Conservation (phyloP, 2,329 filamentous ascomycete species). For the Aspergillus eucalypticola region DNA sequence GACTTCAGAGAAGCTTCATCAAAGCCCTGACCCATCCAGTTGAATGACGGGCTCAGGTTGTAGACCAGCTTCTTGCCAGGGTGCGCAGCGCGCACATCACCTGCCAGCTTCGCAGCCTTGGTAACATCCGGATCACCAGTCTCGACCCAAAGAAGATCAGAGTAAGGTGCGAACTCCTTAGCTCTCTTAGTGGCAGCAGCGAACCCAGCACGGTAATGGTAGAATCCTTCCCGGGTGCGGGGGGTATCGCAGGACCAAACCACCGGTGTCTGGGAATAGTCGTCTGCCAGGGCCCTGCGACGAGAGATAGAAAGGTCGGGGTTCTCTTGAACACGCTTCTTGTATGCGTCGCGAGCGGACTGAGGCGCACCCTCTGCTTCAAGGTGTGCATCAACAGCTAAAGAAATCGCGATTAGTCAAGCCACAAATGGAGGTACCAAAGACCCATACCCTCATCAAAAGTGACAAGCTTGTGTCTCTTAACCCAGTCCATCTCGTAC, state of each 20-base stretch:
- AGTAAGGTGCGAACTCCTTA: constrained; percentile 85
- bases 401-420: neutral
- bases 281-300: constrained; percentile 70
- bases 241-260: constrained; percentile 90
- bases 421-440: neutral
- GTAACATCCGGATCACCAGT: constrained; percentile 84
- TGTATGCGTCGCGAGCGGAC: constrained; percentile 67
- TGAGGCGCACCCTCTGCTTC: constrained; percentile 64
- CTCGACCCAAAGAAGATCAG: constrained; percentile 96
- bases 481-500: constrained; percentile 87
- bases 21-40: constrained; percentile 97
- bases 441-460: constrained; percentile 71
- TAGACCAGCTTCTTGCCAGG: constrained; percentile 91
- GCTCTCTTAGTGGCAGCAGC: constrained; percentile 87
- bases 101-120: constrained; percentile 73
- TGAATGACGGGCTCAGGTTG: constrained; percentile 95
- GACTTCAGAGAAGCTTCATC: constrained; percentile 76
- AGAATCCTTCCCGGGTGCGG: constrained; percentile 78
- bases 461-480: constrained; percentile 77
- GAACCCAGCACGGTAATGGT: constrained; percentile 66
- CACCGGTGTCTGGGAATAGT: constrained; percentile 67
- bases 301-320: constrained; percentile 75
- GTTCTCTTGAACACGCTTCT: constrained; percentile 61
- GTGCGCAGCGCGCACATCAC: constrained; percentile 67
- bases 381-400: constrained; percentile 74